Percentiles rank a stretch among this genome's conserved stretches.
Conservation (phyloP, 768 basidiomycete species). For the Collybia sordida region DNA sequence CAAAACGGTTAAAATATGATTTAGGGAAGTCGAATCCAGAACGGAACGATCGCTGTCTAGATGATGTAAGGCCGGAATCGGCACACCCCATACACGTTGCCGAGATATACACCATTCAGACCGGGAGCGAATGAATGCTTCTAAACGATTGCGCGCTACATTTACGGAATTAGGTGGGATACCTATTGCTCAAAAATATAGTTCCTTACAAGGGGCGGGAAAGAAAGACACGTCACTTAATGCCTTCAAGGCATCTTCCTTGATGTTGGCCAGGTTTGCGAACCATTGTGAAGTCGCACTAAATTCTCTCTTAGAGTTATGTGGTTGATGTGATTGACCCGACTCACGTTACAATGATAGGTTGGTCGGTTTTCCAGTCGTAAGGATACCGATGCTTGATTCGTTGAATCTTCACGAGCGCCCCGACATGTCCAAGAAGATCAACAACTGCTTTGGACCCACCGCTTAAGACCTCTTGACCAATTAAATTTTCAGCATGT, state of each 20-base stretch:
- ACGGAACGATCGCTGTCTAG: conserved; percentile 58
- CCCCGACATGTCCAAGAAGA: conserved; percentile 54
- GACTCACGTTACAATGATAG: conserved; percentile 84
- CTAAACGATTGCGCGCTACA: conserved; percentile 83
- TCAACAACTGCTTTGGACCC: conserved; percentile 69
- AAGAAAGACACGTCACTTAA: conserved; percentile 72
- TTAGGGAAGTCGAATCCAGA: conserved; percentile 62
- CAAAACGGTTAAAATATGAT: conserved; percentile 77
- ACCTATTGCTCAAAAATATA: background rate
- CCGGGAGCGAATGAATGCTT: conserved; percentile 80
- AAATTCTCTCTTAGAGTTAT: background rate
- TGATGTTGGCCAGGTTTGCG: conserved; percentile 85
- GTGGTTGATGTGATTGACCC: background rate
- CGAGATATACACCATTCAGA: conserved; percentile 99
- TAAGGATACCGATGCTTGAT: conserved; percentile 91
- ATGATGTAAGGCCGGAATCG: conserved; percentile 87
- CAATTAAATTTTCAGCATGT: conserved; percentile 49
- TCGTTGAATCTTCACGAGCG: conserved; percentile 64
- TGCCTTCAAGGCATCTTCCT: conserved; percentile 68
- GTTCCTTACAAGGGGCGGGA: conserved; percentile 64
- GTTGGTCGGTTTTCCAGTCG: conserved; percentile 94
- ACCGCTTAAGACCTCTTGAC: conserved; percentile 69
- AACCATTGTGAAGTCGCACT: conserved; percentile 98
- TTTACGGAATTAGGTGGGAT: too few relatives aligned
- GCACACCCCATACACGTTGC: conserved; percentile 96